phyloP scores from a whole-genome alignment of 441 rosid genomes.

The Metrosideros polymorpha region DNA sequence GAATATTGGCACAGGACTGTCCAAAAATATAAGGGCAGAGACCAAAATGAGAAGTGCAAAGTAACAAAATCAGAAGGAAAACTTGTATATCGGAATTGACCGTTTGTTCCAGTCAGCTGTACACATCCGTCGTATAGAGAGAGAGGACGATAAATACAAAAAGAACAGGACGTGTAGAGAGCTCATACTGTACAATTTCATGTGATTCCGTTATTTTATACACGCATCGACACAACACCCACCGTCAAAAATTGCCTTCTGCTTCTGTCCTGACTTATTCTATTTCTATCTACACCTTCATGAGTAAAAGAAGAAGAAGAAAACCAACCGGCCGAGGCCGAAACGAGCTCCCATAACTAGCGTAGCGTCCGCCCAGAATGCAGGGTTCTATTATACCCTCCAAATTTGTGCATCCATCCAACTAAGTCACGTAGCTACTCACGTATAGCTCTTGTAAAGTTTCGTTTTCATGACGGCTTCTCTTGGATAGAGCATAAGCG shows the following conservation, averaged over 20 bases:
- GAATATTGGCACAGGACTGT: neutral
- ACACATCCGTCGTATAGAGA: neutral
- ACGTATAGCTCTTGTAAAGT: constrained; percentile 1
- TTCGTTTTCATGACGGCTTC: constrained; percentile 12
- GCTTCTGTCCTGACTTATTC: neutral
- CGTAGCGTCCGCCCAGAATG: neutral
- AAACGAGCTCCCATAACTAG: neutral
- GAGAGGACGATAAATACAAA: neutral
- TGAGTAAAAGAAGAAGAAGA: neutral
- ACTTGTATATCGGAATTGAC: neutral
- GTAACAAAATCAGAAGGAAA: neutral
- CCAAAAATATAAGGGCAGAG: neutral
- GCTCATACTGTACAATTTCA: neutral
- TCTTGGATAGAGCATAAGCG: constrained; percentile 56
- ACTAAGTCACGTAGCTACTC: neutral
- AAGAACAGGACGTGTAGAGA: neutral
- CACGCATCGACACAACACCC: neutral
- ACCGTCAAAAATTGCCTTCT: neutral
- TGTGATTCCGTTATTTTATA: neutral
- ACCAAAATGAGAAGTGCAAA: neutral
- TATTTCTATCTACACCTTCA: neutral
- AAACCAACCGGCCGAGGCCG: neutral
- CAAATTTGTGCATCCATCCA: neutral
- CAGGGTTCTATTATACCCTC: neutral
- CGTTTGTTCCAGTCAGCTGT: neutral